Conservation (phyloP, 1,139 yeast genomes). For the Pichia terricola region DNA sequence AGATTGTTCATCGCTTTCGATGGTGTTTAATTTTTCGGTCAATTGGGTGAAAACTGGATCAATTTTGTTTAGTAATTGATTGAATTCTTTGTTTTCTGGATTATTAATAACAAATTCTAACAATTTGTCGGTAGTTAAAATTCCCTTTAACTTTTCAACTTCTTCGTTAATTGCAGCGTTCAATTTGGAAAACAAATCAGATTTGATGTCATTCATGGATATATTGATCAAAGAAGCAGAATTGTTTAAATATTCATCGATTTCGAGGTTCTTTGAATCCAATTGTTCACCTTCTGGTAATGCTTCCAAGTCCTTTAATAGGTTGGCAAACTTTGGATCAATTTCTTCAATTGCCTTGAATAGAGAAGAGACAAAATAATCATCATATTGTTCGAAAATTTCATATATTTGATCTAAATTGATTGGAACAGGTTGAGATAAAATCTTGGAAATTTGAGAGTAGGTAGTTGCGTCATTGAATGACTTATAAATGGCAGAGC, state of each 20-base stretch:
- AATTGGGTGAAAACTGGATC: slow-evolving; percentile 17
- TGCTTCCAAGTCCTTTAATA: slow-evolving; percentile 17
- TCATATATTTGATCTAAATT: slow-evolving; percentile 20
- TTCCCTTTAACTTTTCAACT: slow-evolving; percentile 13
- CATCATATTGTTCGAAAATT: slow-evolving; percentile 18
- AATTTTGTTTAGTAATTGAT: slow-evolving; percentile 14
- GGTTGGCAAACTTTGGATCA: slow-evolving; percentile 18
- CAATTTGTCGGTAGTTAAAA: slow-evolving; percentile 18
- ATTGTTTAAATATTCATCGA: slow-evolving; percentile 17
- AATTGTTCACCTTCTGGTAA: slow-evolving; percentile 19
- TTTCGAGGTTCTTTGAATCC: slow-evolving; percentile 15
- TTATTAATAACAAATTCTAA: slow-evolving; percentile 15
- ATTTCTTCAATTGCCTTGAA: slow-evolving; percentile 13
- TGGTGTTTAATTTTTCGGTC: slow-evolving; percentile 9
- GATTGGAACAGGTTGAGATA: slow-evolving; percentile 21
- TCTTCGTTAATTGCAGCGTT: slow-evolving; percentile 13
- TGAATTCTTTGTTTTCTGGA: slow-evolving; percentile 19
- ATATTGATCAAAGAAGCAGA: slow-evolving; percentile 14
- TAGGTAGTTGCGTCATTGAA: slow-evolving; percentile 17
- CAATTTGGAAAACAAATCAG: slow-evolving; percentile 12
- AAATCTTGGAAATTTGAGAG: slow-evolving; percentile 10
- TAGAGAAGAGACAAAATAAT: slow-evolving; percentile 14
- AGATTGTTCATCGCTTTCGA: slow-evolving; percentile 11
- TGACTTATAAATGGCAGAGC: slow-evolving; percentile 14
- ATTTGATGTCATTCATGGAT: slow-evolving; percentile 17